phyloP scores from a whole-genome alignment of 768 basidiomycete species.

The Boletus reticuloceps region DNA sequence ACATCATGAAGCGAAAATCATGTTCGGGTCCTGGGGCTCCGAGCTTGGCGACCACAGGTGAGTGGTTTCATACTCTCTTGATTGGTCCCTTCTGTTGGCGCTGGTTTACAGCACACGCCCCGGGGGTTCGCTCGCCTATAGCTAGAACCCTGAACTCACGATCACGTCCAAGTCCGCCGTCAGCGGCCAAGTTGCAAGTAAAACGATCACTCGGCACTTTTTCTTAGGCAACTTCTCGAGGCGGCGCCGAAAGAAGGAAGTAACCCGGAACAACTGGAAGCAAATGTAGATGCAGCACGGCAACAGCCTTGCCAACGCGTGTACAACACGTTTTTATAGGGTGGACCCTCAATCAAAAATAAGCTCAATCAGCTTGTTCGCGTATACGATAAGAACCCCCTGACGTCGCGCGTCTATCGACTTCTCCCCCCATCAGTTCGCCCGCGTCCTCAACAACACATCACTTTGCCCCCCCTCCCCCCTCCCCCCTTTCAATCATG shows the following conservation, averaged over 20 bases:
- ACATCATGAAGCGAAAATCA: background rate
- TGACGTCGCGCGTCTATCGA: constrained; percentile 13
- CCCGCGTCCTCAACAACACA: background rate
- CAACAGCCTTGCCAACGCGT: constrained; percentile 34
- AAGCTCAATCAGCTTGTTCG: constrained; percentile 21
- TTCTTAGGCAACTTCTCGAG: constrained; percentile 13
- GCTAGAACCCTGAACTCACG: constrained; percentile 2
- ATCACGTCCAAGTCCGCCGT: constrained; percentile 12
- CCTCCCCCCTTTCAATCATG: constrained; percentile 11
- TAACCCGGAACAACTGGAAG: constrained; percentile 21
- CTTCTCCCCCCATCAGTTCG: constrained; percentile 1
- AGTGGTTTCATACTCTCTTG: background rate
- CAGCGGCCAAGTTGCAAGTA: constrained; percentile 7
- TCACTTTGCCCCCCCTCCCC: background rate
- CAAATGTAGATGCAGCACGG: constrained; percentile 19
- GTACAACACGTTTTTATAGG: constrained; percentile 35
- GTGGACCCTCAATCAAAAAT: constrained; percentile 36
- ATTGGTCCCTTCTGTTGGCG: background rate
- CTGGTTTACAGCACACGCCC: constrained; percentile 11
- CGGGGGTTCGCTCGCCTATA: background rate
- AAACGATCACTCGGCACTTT: constrained; percentile 8
- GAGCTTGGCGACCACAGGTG: constrained; percentile 5
- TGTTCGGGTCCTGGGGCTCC: background rate
- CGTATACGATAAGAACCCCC: constrained; percentile 29
- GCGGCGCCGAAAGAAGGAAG: constrained; percentile 18